Evolutionary conservation across 2,329 filamentous ascomycete genomes (phyloP).

Genomic region (Colletotrichum theobromicola): DNA sequence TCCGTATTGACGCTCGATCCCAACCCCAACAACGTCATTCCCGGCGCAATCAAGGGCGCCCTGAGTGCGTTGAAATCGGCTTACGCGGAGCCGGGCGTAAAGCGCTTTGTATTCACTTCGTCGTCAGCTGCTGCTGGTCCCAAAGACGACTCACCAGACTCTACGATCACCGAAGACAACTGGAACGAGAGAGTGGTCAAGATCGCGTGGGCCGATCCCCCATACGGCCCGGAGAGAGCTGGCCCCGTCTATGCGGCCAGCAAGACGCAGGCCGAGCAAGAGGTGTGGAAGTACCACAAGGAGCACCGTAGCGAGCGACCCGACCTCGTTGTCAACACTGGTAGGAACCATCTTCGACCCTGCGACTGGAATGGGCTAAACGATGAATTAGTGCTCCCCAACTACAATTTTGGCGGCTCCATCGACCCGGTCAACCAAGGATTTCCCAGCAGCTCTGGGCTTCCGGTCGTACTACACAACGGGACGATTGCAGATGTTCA

Average conservation of each 20-base stretch:
- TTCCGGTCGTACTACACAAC: conserved; percentile 24
- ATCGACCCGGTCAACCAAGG: conserved; percentile 24
- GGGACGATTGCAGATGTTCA: background rate
- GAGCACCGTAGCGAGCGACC: conserved; percentile 35
- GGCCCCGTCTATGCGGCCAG: conserved; percentile 39
- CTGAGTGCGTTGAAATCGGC: conserved; percentile 45
- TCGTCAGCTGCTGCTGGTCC: conserved; percentile 10
- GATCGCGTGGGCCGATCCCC: conserved; percentile 34
- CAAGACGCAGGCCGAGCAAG: conserved; percentile 40
- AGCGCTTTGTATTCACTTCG: conserved; percentile 29
- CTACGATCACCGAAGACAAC: conserved; percentile 11
- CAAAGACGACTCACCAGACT: background rate
- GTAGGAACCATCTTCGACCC: background rate
- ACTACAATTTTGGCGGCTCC: conserved; percentile 27
- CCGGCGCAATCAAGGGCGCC: conserved; percentile 36
- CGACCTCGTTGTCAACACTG: conserved; percentile 31
- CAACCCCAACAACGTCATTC: conserved; percentile 48
- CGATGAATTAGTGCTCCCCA: conserved; percentile 27
- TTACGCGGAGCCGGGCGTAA: conserved; percentile 42
- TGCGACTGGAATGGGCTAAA: background rate
- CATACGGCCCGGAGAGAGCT: conserved; percentile 24
- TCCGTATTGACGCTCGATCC: conserved; percentile 41
- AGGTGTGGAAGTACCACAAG: conserved; percentile 40
- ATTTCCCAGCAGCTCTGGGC: conserved; percentile 24
- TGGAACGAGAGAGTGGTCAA: conserved; percentile 35